These are phyloP conservation scores for Solanum neorickii DNA, from an alignment of 257 asterid species.

Conservation along the genomic window DNA sequence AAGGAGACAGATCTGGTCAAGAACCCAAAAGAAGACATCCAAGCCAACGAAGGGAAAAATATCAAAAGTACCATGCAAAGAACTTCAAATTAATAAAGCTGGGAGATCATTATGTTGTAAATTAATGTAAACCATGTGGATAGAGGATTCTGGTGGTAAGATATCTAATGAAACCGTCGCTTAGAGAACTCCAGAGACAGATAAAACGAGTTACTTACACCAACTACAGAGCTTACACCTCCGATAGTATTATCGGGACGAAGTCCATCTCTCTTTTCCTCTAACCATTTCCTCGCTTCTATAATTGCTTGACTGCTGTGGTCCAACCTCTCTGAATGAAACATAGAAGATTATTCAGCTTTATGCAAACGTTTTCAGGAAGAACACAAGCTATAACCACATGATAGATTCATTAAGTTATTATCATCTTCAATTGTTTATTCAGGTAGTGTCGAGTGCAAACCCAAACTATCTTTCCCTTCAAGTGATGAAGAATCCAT, in stretches of 20 bases:
- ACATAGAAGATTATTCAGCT: background rate
- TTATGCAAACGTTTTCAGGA: constrained; percentile 1
- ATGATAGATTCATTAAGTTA: background rate
- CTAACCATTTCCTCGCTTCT: constrained; percentile 75
- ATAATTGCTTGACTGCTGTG: constrained; percentile 34
- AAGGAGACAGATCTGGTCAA: background rate
- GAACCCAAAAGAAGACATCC: background rate
- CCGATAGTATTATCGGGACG: constrained; percentile 10
- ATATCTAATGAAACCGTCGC: background rate
- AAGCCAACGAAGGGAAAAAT: background rate
- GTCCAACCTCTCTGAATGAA: constrained; percentile 34
- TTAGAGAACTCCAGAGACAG: background rate
- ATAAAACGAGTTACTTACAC: constrained; percentile 18
- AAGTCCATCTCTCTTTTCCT: constrained; percentile 48
- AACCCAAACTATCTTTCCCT: constrained; percentile 23
- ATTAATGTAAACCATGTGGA: background rate
- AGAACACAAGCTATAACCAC: background rate
- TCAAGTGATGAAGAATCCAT: constrained; percentile 21
- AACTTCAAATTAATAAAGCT: background rate
- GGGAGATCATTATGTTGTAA: background rate
- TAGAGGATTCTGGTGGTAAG: background rate
- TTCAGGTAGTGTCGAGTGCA: constrained; percentile 13
- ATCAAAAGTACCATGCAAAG: background rate
- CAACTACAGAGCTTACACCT: constrained; percentile 18
- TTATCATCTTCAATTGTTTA: constrained; percentile 31